Evolutionary conservation across 2,329 filamentous ascomycete genomes (phyloP).

Genomic region (Nakataea oryzae): DNA sequence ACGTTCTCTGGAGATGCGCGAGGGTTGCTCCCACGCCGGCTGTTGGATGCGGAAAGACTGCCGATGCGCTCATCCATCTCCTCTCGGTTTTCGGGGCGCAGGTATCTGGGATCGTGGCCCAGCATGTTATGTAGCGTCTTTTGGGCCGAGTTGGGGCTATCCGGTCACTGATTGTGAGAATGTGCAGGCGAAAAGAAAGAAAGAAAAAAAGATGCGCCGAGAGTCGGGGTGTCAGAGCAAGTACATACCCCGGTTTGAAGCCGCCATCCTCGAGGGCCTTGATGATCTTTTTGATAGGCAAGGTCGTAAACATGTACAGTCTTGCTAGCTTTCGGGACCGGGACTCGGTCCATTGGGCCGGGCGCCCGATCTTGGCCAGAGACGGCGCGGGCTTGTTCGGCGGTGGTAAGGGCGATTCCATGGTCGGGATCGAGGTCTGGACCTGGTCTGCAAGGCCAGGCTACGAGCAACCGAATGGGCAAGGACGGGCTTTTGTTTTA

Average conservation of each 20-base stretch:
- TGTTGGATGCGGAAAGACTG: conserved; percentile 29
- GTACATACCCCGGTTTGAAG: conserved; percentile 33
- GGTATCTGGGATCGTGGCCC: conserved; percentile 48
- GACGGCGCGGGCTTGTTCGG: not conserved
- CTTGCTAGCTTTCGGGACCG: conserved; percentile 42
- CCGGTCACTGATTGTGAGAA: conserved; percentile 3
- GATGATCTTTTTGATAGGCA: conserved; percentile 41
- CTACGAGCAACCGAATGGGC: not conserved
- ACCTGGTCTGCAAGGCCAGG: not conserved
- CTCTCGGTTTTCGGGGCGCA: conserved; percentile 37
- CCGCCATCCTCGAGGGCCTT: conserved; percentile 31
- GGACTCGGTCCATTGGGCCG: conserved; percentile 43
- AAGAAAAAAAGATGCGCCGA: too few species aligned
- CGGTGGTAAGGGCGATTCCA: not conserved
- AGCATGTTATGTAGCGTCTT: conserved; percentile 46
- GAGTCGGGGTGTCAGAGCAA: too few species aligned
- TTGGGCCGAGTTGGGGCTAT: conserved; percentile 45
- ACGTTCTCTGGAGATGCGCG: conserved; percentile 4
- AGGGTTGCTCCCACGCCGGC: conserved; percentile 13
- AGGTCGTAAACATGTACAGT: conserved; percentile 45
- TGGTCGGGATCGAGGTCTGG: not conserved
- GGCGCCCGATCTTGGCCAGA: conserved; percentile 33
- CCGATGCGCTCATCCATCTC: conserved; percentile 41
- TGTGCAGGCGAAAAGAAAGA: not conserved
- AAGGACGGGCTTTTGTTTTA: not conserved